Evolutionary conservation across 305 asterid species (phyloP), one percentile per base, ranked within the genome.

Genomic region (Caryopteris hybrid): DNA sequence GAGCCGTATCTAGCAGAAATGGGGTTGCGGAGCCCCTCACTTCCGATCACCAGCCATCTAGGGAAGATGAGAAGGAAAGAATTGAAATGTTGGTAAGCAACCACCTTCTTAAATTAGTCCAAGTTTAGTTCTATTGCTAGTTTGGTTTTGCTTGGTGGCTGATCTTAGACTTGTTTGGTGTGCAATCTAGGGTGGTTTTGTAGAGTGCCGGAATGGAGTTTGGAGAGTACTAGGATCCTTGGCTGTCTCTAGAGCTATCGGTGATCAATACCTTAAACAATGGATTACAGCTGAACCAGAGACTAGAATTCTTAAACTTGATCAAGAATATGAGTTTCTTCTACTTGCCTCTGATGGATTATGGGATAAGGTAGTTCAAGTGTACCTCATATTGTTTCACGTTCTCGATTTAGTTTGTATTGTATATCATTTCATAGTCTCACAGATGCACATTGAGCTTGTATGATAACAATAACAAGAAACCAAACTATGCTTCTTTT

Each of bases 331-430:
- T 14, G 97, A 91, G 78, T 91, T 91, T 78, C 73, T 91, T 58
- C 62, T 91, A 66, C 91, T 91, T 54, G 97, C 96, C 39, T 91
- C 95, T n/a, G 97, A 91, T 73, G 96, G 97, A 66, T 70, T 91
- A 54, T 88, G 97, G 97, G 97, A 91, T 70, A 88, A 85, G 83
- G 95, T 87, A 77, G 8, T 36, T 52, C 21, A 38, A 64, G 4
- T 53, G 7, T 9, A 6, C 31, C 4, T 25, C 31, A 25, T 25
- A 25, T 25, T 25, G 31, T 25, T 25, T 25, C 31, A 25, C 2
- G 4, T 25, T 2, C 31, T 1, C 4, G 31, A 25, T 25, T 4
- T 25, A 25, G 31, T 25, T 2, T 25, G 31, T 25, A 25, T 25
- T 25, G n/a, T n/a, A n/a, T n/a, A n/a, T n/a, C n/a, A n/a, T 4